Evolutionary conservation across 331 rosid genomes (phyloP), one percentile per base, ranked within the genome.

Genomic region (Saraca asoca): DNA sequence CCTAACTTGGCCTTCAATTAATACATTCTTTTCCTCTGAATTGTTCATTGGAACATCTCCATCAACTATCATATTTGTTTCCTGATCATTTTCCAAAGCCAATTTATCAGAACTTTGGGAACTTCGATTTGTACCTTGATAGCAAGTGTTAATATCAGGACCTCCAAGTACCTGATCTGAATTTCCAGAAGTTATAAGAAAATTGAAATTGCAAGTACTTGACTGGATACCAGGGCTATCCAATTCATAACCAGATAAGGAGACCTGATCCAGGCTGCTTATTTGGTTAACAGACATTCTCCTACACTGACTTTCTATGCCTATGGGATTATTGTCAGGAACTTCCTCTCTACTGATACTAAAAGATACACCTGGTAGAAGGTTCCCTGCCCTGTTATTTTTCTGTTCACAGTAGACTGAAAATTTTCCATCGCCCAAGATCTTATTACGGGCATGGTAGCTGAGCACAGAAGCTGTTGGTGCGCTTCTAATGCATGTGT

Each of bases 171-270:
- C 54, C 42, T 33, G 46, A 43, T 71, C 46, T 54, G 61, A 75
- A 53, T 82, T 85, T 78, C 72, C 82, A 12, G 88, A 78, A 63
- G 70, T 64, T 66, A 78, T 51, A 71, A 48, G 74, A 51, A 35
- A 64, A 70, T 74, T 64, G 7, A 44, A 67, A 48, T 62, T 56
- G 64, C 75, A 76, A 69, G 73, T 50, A 51, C 67, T 65, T 20
- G 77, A 72, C 62, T 60, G 81, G 16, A 74, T 63, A 68, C 78
- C 68, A 45, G 83, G 51, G 74, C 65, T 48, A 58, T 66, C 73
- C 51, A 79, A 74, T 37, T 66, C 75, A 55, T 58, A 44, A 64
- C 58, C 56, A 44, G 76, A 73, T 68, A 68, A 82, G 45, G 84
- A 77, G 64, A 61, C 77, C n/a, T 69, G 66, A 53, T 61, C 79